Base-by-base conservation (phyloP, 2,329 filamentous ascomycete genomes). In the Fusarium mundagurra region DNA sequence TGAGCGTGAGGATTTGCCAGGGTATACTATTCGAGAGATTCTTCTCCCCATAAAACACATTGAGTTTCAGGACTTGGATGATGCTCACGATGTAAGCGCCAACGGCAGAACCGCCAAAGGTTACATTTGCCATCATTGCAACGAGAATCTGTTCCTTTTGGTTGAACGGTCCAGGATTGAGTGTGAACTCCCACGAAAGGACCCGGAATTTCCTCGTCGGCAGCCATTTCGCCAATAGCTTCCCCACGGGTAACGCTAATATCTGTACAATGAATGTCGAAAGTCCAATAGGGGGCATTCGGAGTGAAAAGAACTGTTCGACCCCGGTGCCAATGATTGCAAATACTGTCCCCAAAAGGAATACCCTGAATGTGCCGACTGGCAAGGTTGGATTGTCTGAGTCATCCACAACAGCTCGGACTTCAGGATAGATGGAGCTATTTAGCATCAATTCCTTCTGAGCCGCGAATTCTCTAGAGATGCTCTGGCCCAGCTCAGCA, bases 121-220 rank as follows among this genome's bases (percentile, higher is more conserved):
- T 83, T 0, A 86, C 86, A 76, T 90, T 90, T 38, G 90, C 87
- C 86, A 88, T 88, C 67, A 88, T 86, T n/a, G 85, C 85, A 53
- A 89, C 85, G 9, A 89, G 78, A 74, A 88, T 84, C 73, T 89
- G 87, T 73, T 90, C 87, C 72, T 89, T 90, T 64, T 85, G 85
- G 65, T 83, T 87, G 76, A 89, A 89, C 0, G 83, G 83, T 0
- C 87, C 86, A 0, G 87, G 86, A 62, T 88, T 88, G 11, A 83
- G 72, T 0, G 76, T 81, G 29, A 85, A 82, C 10, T 78, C 71
- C 22, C 69, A 68, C 3, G 31, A 34, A 9, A 59, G 51, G 3
- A 72, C 8, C 3, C 45, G 14, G 12, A 77, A 71, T 11, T 24
- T 57, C 10, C 44, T 67, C 11, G 18, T 29, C 1, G 77, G 72